These are phyloP conservation scores for Leonotis leonurus DNA, from an alignment of 257 asterid species.

Conservation along the genomic window DNA sequence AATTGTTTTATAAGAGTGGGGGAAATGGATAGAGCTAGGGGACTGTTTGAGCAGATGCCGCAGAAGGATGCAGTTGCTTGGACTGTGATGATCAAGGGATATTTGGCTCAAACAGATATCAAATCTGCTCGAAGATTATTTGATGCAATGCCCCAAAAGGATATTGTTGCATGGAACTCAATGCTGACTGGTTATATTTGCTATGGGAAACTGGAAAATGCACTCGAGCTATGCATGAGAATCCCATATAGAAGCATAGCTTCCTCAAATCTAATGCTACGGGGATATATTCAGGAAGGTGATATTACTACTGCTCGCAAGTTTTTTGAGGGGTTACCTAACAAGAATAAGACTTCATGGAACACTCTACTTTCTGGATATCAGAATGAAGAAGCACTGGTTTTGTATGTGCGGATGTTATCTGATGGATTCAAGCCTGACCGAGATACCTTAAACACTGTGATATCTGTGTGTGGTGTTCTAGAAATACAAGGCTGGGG, in stretches of 20 bases:
- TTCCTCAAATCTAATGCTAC: conserved; percentile 61
- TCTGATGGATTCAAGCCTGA: conserved; percentile 34
- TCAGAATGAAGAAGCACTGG: conserved; percentile 42
- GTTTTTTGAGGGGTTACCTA: conserved; percentile 48
- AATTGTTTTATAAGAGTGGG: conserved; percentile 47
- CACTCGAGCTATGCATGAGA: conserved; percentile 36
- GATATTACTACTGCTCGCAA: conserved; percentile 29
- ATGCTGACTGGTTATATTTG: conserved; percentile 55
- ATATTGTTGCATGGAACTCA: conserved; percentile 66
- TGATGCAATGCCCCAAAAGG: conserved; percentile 46
- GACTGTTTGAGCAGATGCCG: conserved; percentile 59
- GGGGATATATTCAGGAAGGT: conserved; percentile 47
- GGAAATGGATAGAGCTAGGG: conserved; percentile 45
- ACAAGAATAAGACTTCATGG: conserved; percentile 56
- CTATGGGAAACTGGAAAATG: conserved; percentile 33
- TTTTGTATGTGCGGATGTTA: conserved; percentile 38
- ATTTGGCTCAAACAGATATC: conserved; percentile 37
- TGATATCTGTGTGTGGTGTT: conserved; percentile 40
- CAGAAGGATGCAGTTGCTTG: conserved; percentile 63
- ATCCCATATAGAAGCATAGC: conserved; percentile 46
- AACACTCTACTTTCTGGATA: conserved; percentile 47
- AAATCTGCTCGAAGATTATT: conserved; percentile 49
- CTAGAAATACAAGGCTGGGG: conserved; percentile 40
- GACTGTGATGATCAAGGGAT: conserved; percentile 75
- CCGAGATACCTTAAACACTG: conserved; percentile 41